A percentile compares a stretch with the other conserved stretches of the same genome.
phyloP scores from a whole-genome alignment of 768 basidiomycete species.

The Mycena kentingensis region DNA sequence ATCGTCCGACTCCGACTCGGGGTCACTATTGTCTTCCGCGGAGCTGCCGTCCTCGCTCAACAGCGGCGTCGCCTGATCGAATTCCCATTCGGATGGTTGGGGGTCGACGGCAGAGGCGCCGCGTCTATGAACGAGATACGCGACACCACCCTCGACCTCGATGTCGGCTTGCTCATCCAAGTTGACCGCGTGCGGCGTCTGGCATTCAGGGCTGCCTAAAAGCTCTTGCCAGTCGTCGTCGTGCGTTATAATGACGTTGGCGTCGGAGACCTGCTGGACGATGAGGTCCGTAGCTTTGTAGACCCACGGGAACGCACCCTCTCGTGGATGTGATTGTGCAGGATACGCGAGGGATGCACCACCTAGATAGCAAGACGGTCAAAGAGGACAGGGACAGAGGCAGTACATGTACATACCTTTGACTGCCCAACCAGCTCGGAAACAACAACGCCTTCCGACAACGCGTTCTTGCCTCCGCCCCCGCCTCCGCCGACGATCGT shows the following conservation, averaged over 20 bases:
- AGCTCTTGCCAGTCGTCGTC: constrained; percentile 10
- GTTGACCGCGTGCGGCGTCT: too few species aligned
- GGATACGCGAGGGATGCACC: not conserved
- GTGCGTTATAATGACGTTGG: constrained; percentile 4
- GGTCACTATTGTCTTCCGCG: too few species aligned
- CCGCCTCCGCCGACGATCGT: not conserved
- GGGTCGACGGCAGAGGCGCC: too few species aligned
- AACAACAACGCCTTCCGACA: not conserved
- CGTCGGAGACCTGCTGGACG: not conserved
- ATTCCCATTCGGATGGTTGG: too few species aligned
- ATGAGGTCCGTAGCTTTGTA: not conserved
- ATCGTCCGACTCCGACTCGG: too few species aligned
- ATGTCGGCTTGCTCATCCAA: too few species aligned
- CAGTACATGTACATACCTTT: not conserved
- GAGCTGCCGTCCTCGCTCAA: too few species aligned
- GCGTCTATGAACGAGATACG: too few species aligned
- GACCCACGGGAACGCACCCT: not conserved
- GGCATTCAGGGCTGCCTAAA: too few species aligned
- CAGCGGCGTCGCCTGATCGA: too few species aligned
- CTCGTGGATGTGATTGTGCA: not conserved
- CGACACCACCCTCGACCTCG: too few species aligned
- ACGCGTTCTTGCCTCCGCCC: not conserved
- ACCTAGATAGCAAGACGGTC: not conserved
- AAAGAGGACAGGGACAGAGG: not conserved
- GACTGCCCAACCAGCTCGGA: not conserved